phyloP scores from a whole-genome alignment of 352 stramenopile species.

The Elongisporangium senticosum region DNA sequence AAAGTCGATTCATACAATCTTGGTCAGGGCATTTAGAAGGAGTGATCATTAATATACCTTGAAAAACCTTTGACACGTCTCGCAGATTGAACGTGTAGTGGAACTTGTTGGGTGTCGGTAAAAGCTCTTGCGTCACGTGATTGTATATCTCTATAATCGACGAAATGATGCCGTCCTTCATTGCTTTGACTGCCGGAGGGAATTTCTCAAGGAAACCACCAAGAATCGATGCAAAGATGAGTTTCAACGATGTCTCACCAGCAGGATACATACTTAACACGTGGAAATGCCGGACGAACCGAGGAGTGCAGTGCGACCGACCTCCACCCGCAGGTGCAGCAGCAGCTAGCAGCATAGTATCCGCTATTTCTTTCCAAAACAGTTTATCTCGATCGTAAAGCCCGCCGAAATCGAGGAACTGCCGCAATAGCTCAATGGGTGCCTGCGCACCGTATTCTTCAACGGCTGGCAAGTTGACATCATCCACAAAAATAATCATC shows the following conservation, averaged over 20 bases:
- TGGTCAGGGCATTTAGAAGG: conserved; percentile 68
- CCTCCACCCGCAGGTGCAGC: conserved; percentile 89
- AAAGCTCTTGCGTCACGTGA: conserved; percentile 85
- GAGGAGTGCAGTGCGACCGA: conserved; percentile 81
- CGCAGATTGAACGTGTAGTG: conserved; percentile 96
- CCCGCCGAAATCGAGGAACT: conserved; percentile 94
- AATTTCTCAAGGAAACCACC: conserved; percentile 90
- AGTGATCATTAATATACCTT: conserved; percentile 93
- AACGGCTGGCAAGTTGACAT: conserved; percentile 93
- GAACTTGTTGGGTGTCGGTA: conserved; percentile 92
- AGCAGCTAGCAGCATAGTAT: conserved; percentile 89
- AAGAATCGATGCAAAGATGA: conserved; percentile 94
- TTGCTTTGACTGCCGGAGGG: conserved; percentile 67
- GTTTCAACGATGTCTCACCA: conserved; percentile 78
- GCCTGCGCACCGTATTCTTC: conserved; percentile 94
- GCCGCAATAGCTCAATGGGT: conserved; percentile 91
- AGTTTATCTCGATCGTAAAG: conserved; percentile 97
- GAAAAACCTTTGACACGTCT: conserved; percentile 95
- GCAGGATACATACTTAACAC: conserved; percentile 92
- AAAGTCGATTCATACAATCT: conserved; percentile 87
- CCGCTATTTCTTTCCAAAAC: conserved; percentile 95
- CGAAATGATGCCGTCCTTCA: conserved; percentile 80
- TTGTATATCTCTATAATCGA: conserved; percentile 94
- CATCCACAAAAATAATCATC: conserved; percentile 94
- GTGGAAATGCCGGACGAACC: conserved; percentile 95